Evolutionary conservation across 805 yeast species (phyloP).

Genomic region (Yamadazyma insecticola): DNA sequence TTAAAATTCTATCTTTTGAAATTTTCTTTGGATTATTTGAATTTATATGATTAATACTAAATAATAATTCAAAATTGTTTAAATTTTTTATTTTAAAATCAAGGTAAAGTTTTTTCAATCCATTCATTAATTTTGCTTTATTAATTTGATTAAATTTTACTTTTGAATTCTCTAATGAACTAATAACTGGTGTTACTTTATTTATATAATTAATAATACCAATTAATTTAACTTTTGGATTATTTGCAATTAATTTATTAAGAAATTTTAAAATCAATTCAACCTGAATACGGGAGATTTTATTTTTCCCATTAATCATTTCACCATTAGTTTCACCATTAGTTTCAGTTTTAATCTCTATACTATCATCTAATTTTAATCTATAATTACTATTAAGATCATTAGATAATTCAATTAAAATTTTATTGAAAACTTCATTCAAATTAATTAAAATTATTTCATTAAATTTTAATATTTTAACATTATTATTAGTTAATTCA

Average conservation of each 20-base stretch:
- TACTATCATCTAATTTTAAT: too few species aligned
- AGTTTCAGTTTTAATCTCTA: too few species aligned
- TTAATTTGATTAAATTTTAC: constrained; percentile 8
- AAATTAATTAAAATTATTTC: constrained; percentile 25
- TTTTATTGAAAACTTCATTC: constrained; percentile 17
- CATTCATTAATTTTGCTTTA: constrained; percentile 21
- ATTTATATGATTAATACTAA: constrained; percentile 21
- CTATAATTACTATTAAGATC: constrained; percentile 7
- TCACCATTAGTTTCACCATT: too few species aligned
- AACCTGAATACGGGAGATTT: too few species aligned
- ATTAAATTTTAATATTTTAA: constrained; percentile 22
- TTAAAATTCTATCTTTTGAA: constrained; percentile 27
- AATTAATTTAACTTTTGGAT: constrained; percentile 14
- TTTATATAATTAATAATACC: constrained; percentile 32
- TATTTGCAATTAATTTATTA: constrained; percentile 11
- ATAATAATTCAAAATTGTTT: constrained; percentile 28
- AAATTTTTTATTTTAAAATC: constrained; percentile 28
- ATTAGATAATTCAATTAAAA: constrained; percentile 17
- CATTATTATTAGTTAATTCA: constrained; percentile 24
- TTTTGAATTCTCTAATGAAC: constrained; percentile 17
- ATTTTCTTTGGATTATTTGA: constrained; percentile 26
- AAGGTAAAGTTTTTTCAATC: constrained; percentile 25
- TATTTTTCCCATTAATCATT: too few species aligned
- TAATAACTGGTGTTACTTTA: constrained; percentile 25
- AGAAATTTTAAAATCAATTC: constrained; percentile 11